Base-by-base conservation (phyloP, 495 filamentous ascomycete genomes). In the Copromyces sp. region DNA sequence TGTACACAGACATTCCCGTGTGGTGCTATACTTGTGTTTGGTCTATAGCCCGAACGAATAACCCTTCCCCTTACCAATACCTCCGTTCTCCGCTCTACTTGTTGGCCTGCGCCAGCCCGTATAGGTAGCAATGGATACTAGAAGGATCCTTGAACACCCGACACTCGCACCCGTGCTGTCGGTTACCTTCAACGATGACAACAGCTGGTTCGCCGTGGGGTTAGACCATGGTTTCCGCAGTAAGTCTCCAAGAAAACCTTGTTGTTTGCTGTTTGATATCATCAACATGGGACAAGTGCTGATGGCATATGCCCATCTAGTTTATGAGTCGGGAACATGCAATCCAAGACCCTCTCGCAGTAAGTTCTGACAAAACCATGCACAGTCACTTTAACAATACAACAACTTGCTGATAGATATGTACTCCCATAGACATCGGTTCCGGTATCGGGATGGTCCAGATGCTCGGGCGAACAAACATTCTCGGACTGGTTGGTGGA, bases 401-500 rank as follows among this genome's bases (percentile, higher is more conserved):
- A 53, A 24, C 20, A 53, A 53, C 24, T 53, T 3, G 29, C 24
- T 68, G 24, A 71, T 68, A 39, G 35, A 69, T 32, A 38, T 38
- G 42, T 32, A 17, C 29, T 32, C 24, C 9, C 9, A 8, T 69
- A 96, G 94, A 94, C 75, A 92, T 97, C 83, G 92, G 92, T 78
- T 93, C 90, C 38, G 94, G 94, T 20, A 89, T 98, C 53, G 93
- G 92, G 24, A 81, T 92, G 41, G 94, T 89, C 16, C 90, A 92
- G 79, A 96, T 97, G 93, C 90, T 97, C 71, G 92, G 92, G 71
- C 90, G 91, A 75, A 90, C 92, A 69, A 95, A 94, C 81, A 97
- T 92, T 79, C 84, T 98, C 32, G 95, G 93, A 29, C 89, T 97
- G 38, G 93, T 97, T 38, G 94, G 95, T 71, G 95, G 95, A 71